Percentiles rank a stretch among this genome's conserved stretches.
Conservation (phyloP, 1,284 basidiomycete species). For the Microbotryomycetes sp. region DNA sequence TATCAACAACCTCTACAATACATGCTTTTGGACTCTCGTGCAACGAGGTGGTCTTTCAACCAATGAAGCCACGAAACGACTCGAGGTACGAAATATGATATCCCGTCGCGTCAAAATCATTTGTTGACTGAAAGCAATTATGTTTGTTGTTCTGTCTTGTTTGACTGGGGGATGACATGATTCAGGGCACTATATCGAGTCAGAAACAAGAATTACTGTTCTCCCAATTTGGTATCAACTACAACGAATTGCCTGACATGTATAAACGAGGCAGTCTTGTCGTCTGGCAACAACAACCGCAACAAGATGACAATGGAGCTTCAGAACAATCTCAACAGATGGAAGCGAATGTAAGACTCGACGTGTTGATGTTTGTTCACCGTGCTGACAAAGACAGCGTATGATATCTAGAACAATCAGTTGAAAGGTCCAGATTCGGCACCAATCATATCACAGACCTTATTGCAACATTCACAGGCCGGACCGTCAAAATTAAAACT, state of each 20-base stretch:
- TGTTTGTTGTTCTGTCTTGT: not conserved
- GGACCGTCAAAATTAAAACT: slow-evolving; percentile 40
- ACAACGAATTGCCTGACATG: slow-evolving; percentile 66
- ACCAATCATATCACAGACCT: too few relatives aligned
- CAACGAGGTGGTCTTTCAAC: slow-evolving; percentile 68
- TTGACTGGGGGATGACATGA: slow-evolving; percentile 5
- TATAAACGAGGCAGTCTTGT: slow-evolving; percentile 83
- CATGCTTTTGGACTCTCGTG: slow-evolving; percentile 88
- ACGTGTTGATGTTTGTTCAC: slow-evolving; percentile 14
- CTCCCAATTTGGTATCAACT: slow-evolving; percentile 75
- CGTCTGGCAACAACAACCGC: slow-evolving; percentile 54
- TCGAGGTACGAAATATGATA: slow-evolving; percentile 60
- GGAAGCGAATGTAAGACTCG: not conserved
- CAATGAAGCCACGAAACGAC: slow-evolving; percentile 70
- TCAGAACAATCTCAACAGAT: not conserved
- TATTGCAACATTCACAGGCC: too few relatives aligned
- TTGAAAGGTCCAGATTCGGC: too few relatives aligned
- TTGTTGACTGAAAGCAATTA: not conserved
- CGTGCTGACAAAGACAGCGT: slow-evolving; percentile 2
- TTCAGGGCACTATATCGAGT: slow-evolving; percentile 74
- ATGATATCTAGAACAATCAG: slow-evolving; percentile 8
- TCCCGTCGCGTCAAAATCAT: not conserved
- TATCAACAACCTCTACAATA: slow-evolving; percentile 97
- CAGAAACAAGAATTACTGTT: slow-evolving; percentile 90
- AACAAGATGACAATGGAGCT: too few relatives aligned